Base-by-base conservation (phyloP, 441 rosid species). In the Biscutella laevigata region DNA sequence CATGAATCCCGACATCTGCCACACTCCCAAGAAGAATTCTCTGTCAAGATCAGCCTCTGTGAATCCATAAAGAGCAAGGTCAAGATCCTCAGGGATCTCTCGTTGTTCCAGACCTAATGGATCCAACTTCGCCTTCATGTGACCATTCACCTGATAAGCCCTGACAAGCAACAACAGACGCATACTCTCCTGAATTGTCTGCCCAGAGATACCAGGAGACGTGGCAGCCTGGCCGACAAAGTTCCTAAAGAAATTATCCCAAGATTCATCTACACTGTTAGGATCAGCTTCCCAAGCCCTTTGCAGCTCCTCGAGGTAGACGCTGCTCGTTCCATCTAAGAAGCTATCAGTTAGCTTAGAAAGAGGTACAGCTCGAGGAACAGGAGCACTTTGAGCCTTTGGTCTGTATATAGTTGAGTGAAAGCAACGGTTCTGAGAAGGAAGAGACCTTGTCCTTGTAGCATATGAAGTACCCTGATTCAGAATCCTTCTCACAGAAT, bases 181-280 rank as follows among this genome's bases (percentile, higher is more conserved):
- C 98, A 88, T 91, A 67, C 98, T 91, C 77, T 91, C 98, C 72
- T 88, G 94, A 58, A 91, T 91, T 0, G 96, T 91, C 72, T 91
- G 98, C 13, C 98, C 96, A 0, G 98, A 92, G 66, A 92, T 82
- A 26, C 98, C 97, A 7, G 91, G 91, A 13, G 98, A 88, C n/a
- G 95, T 83, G 0, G 91, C 83, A 22, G 96, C 90, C 73, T 88
- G 96, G 32, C 95, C 98, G 4, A 88, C 89, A 74, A 91, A 91
- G 39, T 91, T 91, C 50, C 91, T 80, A 42, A 91, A 91, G 81
- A 91, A 91, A 75, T 88, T 88, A 61, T 91, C 92, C 97, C 97
- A 92, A 1, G 97, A 88, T 62, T 89, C 99, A 72, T 94, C 99
- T n/a, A 89, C 96, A 47, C 94, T 88, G 35, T 47, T 72, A 0